Evolutionary conservation across 2,329 filamentous ascomycete genomes (phyloP), one percentile per base, ranked within the genome.

Genomic region (Epichloe baconii): DNA sequence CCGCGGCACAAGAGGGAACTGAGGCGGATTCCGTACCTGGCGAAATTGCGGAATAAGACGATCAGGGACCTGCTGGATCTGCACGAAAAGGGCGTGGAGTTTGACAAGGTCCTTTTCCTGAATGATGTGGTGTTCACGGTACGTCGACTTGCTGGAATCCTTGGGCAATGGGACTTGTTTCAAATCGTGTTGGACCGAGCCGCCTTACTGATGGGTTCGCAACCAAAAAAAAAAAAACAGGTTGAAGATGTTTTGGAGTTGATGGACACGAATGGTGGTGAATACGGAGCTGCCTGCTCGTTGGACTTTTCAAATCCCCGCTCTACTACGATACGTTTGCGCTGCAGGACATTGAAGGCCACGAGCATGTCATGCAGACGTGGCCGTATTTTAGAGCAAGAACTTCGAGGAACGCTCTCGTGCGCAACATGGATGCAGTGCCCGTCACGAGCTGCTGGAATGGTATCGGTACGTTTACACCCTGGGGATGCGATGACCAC

Each of bases 21-120:
- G 53, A 69, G 85, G 47, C 72, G 85, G 19, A 87, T 88, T 54
- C 83, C 83, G 1, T 87, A 83, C 61, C 68, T 88, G 19, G 76
- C 85, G 1, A 72, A 68, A 26, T 59, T 85, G 52, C 74, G 85
- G 41, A 88, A 89, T 62, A 64, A 68, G 55, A 78, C 77, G n/a
- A 65, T 88, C 56, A 64, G 75, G 53, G 80, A 82, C 8, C 60
- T 88, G 55, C 61, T 73, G 31, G 70, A 74, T 17, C 60, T 83
- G 44, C 62, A 69, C 10, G 64, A 67, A 19, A 63, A 74, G 49
- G 80, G 79, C 4, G 63, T 71, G n/a, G 67, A 56, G 10, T 74
- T 81, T 59, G 79, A 82, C 56, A 77, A 72, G 58, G 68, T 84
- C 17, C 62, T 84, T 21, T 83, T 81, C 58, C 62, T 84, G 40